These are phyloP conservation scores for Chenopodium quinoa DNA, from an alignment of 148 eudicot species.

Conservation along the genomic window DNA sequence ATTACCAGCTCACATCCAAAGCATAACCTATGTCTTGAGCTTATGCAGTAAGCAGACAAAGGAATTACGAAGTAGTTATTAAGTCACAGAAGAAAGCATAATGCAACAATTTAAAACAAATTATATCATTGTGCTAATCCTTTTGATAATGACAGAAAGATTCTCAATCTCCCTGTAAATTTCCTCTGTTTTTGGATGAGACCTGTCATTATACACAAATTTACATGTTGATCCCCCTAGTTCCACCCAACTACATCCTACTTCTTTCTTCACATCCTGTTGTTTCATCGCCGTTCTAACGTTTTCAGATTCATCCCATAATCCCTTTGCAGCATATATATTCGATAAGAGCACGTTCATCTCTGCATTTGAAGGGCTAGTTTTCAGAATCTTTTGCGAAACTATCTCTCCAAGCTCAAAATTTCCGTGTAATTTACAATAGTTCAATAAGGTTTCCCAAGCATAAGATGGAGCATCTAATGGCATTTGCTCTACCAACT, in stretches of 20 bases:
- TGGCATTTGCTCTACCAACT: conserved; percentile 42
- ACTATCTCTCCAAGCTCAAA: conserved; percentile 40
- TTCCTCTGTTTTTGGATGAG: conserved; percentile 38
- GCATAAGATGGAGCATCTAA: conserved; percentile 36
- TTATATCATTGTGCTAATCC: conserved; percentile 28
- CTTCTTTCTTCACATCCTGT: conserved; percentile 39
- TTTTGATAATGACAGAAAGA: conserved; percentile 36
- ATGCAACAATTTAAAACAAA: not conserved
- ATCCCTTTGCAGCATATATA: conserved; percentile 46
- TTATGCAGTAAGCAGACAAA: not conserved
- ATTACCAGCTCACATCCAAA: not conserved
- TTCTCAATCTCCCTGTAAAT: conserved; percentile 40
- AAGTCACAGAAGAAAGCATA: not conserved
- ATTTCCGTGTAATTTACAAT: conserved; percentile 46
- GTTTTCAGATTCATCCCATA: conserved; percentile 44
- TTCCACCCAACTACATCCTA: conserved; percentile 54
- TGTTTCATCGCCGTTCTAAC: conserved; percentile 32
- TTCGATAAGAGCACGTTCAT: conserved; percentile 44
- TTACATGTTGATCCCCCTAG: conserved; percentile 34
- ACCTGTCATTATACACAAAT: conserved; percentile 44
- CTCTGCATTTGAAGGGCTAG: conserved; percentile 32
- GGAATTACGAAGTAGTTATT: not conserved
- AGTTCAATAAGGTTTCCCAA: conserved; percentile 51
- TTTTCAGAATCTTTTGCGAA: conserved; percentile 28
- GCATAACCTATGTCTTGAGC: not conserved